These are phyloP conservation scores for Zygoascus meyerae DNA, from an alignment of 1,139 yeast species.

Conservation along the genomic window DNA sequence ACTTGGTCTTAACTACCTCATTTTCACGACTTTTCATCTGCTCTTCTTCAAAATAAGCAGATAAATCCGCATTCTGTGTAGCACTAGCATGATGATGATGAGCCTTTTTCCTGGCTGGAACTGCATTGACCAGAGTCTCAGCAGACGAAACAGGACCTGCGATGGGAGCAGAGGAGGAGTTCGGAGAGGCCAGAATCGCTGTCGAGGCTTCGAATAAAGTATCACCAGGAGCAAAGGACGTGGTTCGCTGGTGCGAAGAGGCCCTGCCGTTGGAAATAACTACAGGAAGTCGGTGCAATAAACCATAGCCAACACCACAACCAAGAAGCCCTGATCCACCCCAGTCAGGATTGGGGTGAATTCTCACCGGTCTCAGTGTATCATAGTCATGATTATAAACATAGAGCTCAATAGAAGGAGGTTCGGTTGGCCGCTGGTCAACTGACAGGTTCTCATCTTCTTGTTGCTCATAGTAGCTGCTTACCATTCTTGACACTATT, in stretches of 20 bases:
- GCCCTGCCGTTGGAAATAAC: slow-evolving; percentile 22
- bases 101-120: slow-evolving; percentile 14
- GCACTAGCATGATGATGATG: slow-evolving; percentile 15
- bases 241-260: slow-evolving; percentile 10
- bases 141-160: slow-evolving; percentile 18
- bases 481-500: slow-evolving; percentile 41
- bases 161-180: slow-evolving; percentile 14
- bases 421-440: slow-evolving; percentile 8
- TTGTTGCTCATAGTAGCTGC: slow-evolving; percentile 19
- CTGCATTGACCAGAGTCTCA: slow-evolving; percentile 15
- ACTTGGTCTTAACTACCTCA: slow-evolving; percentile 23
- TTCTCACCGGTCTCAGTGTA: slow-evolving; percentile 78
- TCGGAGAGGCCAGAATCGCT: slow-evolving; percentile 7
- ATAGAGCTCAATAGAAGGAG: slow-evolving; percentile 46
- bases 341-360: slow-evolving; percentile 55
- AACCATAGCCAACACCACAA: slow-evolving; percentile 92
- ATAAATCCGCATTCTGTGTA: slow-evolving; percentile 21
- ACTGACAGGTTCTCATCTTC: slow-evolving; percentile 1
- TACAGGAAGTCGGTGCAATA: slow-evolving; percentile 76
- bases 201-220: slow-evolving; percentile 30
- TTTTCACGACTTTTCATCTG: slow-evolving; percentile 30
- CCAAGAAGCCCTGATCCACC: slow-evolving; percentile 79
- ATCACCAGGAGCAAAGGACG: slow-evolving; percentile 28
- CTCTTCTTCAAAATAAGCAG: slow-evolving; percentile 36
- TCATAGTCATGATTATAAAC: slow-evolving; percentile 89